phyloP scores from a whole-genome alignment of 208 protist species.

The Trichomonas gallinae region DNA sequence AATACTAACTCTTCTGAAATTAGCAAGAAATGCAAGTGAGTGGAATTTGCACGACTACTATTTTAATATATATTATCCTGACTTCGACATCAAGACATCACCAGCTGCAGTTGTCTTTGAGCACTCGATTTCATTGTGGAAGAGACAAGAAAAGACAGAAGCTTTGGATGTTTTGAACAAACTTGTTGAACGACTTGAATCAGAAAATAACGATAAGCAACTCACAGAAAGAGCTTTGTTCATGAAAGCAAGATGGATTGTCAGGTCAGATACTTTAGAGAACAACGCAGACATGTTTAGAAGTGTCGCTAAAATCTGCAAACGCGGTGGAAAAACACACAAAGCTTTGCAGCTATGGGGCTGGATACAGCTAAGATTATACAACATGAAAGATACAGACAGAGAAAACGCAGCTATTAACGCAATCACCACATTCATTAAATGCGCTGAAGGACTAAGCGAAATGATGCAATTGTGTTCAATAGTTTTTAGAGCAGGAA shows the following conservation, averaged over 20 bases:
- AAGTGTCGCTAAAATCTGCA: neutral
- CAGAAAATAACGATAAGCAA: neutral
- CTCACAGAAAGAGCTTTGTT: neutral
- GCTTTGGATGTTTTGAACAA: neutral
- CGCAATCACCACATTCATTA: neutral
- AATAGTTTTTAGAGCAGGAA: neutral
- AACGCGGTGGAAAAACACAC: neutral
- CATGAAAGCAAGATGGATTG: neutral
- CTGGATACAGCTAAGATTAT: neutral
- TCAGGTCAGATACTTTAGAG: neutral
- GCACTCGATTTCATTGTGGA: neutral
- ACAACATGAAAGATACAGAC: neutral
- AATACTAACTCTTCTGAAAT: neutral
- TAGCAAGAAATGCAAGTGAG: neutral
- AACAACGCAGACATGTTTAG: neutral
- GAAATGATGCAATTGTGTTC: conserved; percentile 12
- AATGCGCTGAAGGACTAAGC: neutral
- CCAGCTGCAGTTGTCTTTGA: neutral
- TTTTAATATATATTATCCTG: neutral
- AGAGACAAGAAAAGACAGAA: neutral
- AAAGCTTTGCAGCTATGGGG: neutral
- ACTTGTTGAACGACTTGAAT: neutral
- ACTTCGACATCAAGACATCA: neutral
- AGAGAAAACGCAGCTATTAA: neutral
- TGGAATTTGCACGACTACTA: neutral